Base-by-base conservation (phyloP, 2,329 filamentous ascomycete genomes). In the Hypoxylon sp. region DNA sequence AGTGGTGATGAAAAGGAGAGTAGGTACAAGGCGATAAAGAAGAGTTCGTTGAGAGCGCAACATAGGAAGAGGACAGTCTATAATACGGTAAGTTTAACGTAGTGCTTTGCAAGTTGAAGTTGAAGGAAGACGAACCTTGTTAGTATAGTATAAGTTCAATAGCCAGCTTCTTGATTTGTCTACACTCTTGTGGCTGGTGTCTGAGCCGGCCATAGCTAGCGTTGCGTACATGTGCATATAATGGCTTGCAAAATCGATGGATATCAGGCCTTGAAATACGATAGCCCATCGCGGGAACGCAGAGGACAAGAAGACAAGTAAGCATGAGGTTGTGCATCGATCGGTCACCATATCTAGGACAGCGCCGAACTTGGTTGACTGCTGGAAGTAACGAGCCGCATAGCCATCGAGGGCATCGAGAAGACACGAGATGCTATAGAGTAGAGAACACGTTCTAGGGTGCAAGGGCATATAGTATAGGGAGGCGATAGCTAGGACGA, bases 221-320 rank as follows among this genome's bases (percentile, higher is more conserved):
- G 94, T 97, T 11, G 94, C 93, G 79, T 97, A 98, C 96, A 99
- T 99, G 84, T 99, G 96, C 86, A 98, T 95, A 80, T 98, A 99
- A 82, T 99, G 96, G 80, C 94, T 97, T 29, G 96, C 92, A 72
- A 99, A 87, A 81, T 99, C 96, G 75, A 99, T 83, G 61, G 92
- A 92, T 80, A 99, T 97, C 77, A 99, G 83, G 48, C 91, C 89
- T 84, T 99, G 96, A 87, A 99, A 99, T 65, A 98, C 78, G 74
- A 98, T 94, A 72, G 93, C 91, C 91, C 94, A 98, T 63, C 94
- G 89, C 3, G 96, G 96, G 83, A 97, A 99, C 19, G 96, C 96
- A 13, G 94, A 97, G 44, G 93, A 94, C 70, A 99, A 83, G 84
- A 98, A 99, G 55, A 98, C 94, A 53, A 99, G 88, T 74, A 99